phyloP scores from a whole-genome alignment of 768 basidiomycete species.

The Boletus sensibilis region DNA sequence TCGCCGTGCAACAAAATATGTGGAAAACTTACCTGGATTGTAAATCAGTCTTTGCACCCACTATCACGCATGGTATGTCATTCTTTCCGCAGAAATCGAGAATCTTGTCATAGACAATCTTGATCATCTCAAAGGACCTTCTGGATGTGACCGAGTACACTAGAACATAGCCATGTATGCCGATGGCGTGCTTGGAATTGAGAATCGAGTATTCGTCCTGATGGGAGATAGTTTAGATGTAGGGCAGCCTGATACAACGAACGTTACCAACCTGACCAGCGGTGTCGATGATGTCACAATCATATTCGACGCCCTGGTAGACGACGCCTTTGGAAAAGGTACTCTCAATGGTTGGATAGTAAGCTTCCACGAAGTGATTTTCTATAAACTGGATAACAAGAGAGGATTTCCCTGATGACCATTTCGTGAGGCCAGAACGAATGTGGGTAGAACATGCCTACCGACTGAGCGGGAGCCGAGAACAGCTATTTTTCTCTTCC shows the following conservation, averaged over 20 bases:
- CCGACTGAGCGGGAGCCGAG: slow-evolving; percentile 88
- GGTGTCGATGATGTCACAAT: slow-evolving; percentile 97
- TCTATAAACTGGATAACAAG: slow-evolving; percentile 92
- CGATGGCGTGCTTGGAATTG: slow-evolving; percentile 91
- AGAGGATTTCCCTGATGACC: slow-evolving; percentile 84
- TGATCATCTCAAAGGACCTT: slow-evolving; percentile 92
- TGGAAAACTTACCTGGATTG: slow-evolving; percentile 57
- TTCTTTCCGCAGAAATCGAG: slow-evolving; percentile 80
- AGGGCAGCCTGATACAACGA: background rate
- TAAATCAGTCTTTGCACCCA: slow-evolving; percentile 90
- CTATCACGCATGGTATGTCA: slow-evolving; percentile 89
- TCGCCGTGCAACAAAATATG: slow-evolving; percentile 6
- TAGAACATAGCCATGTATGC: slow-evolving; percentile 95
- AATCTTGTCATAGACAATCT: slow-evolving; percentile 92
- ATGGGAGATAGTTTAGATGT: slow-evolving; percentile 3
- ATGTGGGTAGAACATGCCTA: slow-evolving; percentile 36
- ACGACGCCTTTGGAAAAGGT: slow-evolving; percentile 83
- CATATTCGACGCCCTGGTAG: slow-evolving; percentile 88
- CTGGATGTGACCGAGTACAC: slow-evolving; percentile 92
- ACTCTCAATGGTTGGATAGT: slow-evolving; percentile 94
- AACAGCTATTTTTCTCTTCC: slow-evolving; percentile 86
- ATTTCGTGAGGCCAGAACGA: slow-evolving; percentile 17
- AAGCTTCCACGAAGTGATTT: slow-evolving; percentile 86
- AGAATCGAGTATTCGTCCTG: slow-evolving; percentile 94
- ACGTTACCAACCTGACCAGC: slow-evolving; percentile 79